A percentile compares a stretch with the other conserved stretches of the same genome.
phyloP scores from a whole-genome alignment of 2,329 filamentous ascomycete genomes.

The Onygenales sp. region DNA sequence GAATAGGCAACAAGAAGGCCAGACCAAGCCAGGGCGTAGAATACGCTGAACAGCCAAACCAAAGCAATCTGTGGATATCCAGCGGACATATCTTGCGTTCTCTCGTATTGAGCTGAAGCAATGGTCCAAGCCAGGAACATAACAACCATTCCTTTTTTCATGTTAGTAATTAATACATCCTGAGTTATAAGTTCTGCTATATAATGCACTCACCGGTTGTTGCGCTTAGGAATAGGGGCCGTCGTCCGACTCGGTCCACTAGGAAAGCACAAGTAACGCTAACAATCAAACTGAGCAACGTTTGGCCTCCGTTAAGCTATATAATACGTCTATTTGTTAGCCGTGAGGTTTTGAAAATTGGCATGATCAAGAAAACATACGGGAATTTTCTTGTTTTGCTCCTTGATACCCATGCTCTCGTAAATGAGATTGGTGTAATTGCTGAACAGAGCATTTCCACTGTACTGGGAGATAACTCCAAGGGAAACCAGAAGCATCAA shows the following conservation, averaged over 20 bases:
- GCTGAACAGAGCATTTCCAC: conserved; percentile 56
- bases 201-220: conserved; percentile 26
- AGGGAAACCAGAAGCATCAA: conserved; percentile 53
- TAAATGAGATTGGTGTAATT: conserved; percentile 59
- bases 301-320: conserved; percentile 47
- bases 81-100: conserved; percentile 24
- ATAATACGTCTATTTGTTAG: conserved; percentile 15
- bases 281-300: conserved; percentile 49
- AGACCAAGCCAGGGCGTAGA: conserved; percentile 23
- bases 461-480: conserved; percentile 61
- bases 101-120: conserved; percentile 37
- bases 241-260: conserved; percentile 47
- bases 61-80: conserved; percentile 37
- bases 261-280: conserved; percentile 48
- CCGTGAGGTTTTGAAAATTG: not conserved
- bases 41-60: conserved; percentile 34
- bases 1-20: conserved; percentile 19
- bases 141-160: conserved; percentile 21
- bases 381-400: conserved; percentile 48
- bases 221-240: conserved; percentile 44
- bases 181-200: conserved; percentile 4
- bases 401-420: conserved; percentile 50
- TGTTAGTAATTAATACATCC: not conserved
- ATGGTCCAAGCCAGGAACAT: conserved; percentile 35
- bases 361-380: conserved; percentile 22